phyloP scores from a whole-genome alignment of 2,329 filamentous ascomycete genomes.

The Parascedosporium putredinis region DNA sequence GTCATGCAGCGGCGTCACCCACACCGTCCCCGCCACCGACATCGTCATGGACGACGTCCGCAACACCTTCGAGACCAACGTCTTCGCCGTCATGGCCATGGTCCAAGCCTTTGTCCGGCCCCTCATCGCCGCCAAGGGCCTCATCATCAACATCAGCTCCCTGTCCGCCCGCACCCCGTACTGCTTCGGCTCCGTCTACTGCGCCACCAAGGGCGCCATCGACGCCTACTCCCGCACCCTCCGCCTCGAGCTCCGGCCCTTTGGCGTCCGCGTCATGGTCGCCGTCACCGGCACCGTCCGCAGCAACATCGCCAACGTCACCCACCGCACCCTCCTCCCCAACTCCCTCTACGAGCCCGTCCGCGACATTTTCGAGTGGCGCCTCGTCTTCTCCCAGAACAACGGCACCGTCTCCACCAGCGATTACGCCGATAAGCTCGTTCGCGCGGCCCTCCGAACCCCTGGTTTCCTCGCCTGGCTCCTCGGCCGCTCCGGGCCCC shows the following conservation, averaged over 20 bases:
- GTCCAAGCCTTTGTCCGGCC: slow-evolving; percentile 37
- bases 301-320: slow-evolving; percentile 36
- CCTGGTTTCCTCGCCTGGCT: slow-evolving; percentile 21
- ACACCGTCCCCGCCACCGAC: slow-evolving; percentile 41
- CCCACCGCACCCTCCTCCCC: slow-evolving; percentile 29
- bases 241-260: slow-evolving; percentile 41
- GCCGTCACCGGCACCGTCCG: slow-evolving; percentile 43
- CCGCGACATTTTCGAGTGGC: slow-evolving; percentile 32
- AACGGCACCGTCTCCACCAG: slow-evolving; percentile 25
- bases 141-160: slow-evolving; percentile 46
- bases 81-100: slow-evolving; percentile 48
- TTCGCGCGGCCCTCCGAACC: slow-evolving; percentile 27
- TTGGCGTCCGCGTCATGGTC: slow-evolving; percentile 46
- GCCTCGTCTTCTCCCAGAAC: slow-evolving; percentile 36
- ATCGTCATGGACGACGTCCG: slow-evolving; percentile 41
- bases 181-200: slow-evolving; percentile 42
- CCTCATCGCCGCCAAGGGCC: slow-evolving; percentile 37
- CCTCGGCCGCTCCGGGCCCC: slow-evolving; percentile 22
- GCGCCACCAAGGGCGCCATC: slow-evolving; percentile 45
- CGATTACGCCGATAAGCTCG: slow-evolving; percentile 32
- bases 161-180: slow-evolving; percentile 39
- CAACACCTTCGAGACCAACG: slow-evolving; percentile 44
- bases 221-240: slow-evolving; percentile 41
- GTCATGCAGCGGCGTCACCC: slow-evolving; percentile 35
- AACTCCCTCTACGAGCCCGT: slow-evolving; percentile 37